Base-by-base conservation (phyloP, 306 rosid genomes). In the Trichosanthes cucumerina region DNA sequence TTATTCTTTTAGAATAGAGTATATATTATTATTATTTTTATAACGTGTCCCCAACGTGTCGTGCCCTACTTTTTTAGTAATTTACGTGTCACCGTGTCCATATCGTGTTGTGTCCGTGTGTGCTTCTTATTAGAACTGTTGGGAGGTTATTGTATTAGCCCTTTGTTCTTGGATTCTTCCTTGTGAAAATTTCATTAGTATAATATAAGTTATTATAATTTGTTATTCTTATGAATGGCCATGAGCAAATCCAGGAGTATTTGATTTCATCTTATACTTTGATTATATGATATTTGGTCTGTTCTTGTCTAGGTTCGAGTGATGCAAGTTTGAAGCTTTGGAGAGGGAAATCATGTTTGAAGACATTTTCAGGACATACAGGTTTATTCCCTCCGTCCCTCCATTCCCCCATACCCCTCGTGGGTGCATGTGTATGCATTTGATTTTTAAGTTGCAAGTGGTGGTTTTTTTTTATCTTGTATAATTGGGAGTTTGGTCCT, bases 301-400 rank as follows among this genome's bases (percentile, higher is more conserved):
- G 57, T 47, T 76, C 77, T 68, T 75, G 72, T 82, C 34, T 80
- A 95, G 98, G 98, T 76, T 95, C 97, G 76, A 95, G 91, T 81
- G 98, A 95, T 78, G 47, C 91, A 79, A 92, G 91, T 71, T 86
- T 95, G 79, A 95, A 92, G 82, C 90, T 90, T 78, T 95, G 98
- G 98, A 91, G 79, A 82, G 97, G 97, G 78, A 92, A 87, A 85
- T 80, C 89, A 41, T 92, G 97, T 69, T 75, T 89, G 69, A 94
- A 83, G 24, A 91, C 97, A 65, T 88, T 92, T 78, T 75, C 66
- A 70, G 98, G 97, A 85, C 98, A 95, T 86, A n/a, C 97, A 89
- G 98, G 97, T 83, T 64, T 38, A 70, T 36, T 79, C 38, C 65
- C 9, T 70, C 39, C 16, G 8, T 31, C 66, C 14, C 19, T 62